phyloP scores from a whole-genome alignment of 2,329 filamentous ascomycete species.

The Myriosclerotinia scirpicola region DNA sequence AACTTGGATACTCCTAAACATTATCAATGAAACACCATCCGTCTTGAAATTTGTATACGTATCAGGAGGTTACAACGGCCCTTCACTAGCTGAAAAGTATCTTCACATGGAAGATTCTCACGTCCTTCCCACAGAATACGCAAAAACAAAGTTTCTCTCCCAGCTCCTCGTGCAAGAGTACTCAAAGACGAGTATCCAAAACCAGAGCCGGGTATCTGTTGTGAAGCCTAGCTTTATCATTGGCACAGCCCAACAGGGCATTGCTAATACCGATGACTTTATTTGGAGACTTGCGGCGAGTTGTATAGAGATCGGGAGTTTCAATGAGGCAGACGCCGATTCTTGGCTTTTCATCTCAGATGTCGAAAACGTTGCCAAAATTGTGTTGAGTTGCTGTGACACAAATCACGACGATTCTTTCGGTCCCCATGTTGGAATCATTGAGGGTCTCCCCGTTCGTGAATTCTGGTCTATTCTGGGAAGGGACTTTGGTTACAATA shows the following conservation, averaged over 20 bases:
- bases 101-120: conserved; percentile 46
- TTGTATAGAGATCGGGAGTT: conserved; percentile 28
- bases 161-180: conserved; percentile 55
- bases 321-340: conserved; percentile 24
- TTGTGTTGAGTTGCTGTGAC: conserved; percentile 15
- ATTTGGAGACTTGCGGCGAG: conserved; percentile 34
- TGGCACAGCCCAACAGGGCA: conserved; percentile 30
- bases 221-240: conserved; percentile 36
- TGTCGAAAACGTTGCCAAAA: conserved; percentile 27
- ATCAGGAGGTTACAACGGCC: conserved; percentile 35
- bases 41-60: conserved; percentile 34
- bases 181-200: neutral
- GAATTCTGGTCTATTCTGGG: conserved; percentile 21
- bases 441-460: conserved; percentile 17
- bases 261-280: conserved; percentile 37
- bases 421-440: conserved; percentile 3
- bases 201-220: conserved; percentile 23
- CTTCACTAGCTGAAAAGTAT: conserved; percentile 47
- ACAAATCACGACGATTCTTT: neutral
- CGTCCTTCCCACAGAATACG: conserved; percentile 73
- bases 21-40: conserved; percentile 17
- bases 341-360: conserved; percentile 31
- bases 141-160: conserved; percentile 79
- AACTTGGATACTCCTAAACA: conserved; percentile 34
- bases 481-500: conserved; percentile 15